Evolutionary conservation across 495 filamentous ascomycete species (phyloP).

Genomic region (Choiromyces venosus): DNA sequence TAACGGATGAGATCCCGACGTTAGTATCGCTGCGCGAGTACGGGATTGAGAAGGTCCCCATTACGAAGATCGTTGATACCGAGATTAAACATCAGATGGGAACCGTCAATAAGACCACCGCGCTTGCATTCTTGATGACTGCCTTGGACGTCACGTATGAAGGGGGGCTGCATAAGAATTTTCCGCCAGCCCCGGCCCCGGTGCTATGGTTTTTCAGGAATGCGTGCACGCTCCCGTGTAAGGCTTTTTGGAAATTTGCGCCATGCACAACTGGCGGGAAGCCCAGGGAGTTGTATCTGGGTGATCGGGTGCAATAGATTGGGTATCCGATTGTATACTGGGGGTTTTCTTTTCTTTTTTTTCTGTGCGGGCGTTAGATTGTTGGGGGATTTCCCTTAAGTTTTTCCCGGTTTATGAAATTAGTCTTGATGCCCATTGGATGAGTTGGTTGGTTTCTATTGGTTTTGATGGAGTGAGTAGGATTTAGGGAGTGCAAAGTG

Average conservation of each 20-base stretch:
- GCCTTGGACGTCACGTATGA: constrained; percentile 49
- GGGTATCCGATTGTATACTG: neutral
- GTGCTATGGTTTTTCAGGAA: constrained; percentile 33
- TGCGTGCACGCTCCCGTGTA: constrained; percentile 39
- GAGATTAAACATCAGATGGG: constrained; percentile 42
- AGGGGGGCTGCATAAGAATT: constrained; percentile 40
- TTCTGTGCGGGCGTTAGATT: neutral
- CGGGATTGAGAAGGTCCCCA: constrained; percentile 41
- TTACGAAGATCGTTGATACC: constrained; percentile 8
- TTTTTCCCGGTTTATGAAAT: neutral
- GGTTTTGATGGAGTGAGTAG: neutral
- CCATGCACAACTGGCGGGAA: constrained; percentile 43
- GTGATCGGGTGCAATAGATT: constrained; percentile 10
- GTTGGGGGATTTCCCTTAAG: neutral
- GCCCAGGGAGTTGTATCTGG: constrained; percentile 43
- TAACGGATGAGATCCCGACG: constrained; percentile 47
- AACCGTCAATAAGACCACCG: constrained; percentile 23
- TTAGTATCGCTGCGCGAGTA: constrained; percentile 39
- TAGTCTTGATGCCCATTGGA: neutral
- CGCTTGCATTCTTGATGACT: constrained; percentile 40
- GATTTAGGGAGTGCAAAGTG: neutral
- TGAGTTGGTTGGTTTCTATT: neutral
- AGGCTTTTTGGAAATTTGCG: constrained; percentile 46
- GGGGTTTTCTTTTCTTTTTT: neutral
- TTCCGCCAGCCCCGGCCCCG: constrained; percentile 44